A percentile compares a stretch with the other conserved stretches of the same genome.
Evolutionary conservation across 2,329 filamentous ascomycete genomes (phyloP).

Genomic region (Arthrinium puccinioides): DNA sequence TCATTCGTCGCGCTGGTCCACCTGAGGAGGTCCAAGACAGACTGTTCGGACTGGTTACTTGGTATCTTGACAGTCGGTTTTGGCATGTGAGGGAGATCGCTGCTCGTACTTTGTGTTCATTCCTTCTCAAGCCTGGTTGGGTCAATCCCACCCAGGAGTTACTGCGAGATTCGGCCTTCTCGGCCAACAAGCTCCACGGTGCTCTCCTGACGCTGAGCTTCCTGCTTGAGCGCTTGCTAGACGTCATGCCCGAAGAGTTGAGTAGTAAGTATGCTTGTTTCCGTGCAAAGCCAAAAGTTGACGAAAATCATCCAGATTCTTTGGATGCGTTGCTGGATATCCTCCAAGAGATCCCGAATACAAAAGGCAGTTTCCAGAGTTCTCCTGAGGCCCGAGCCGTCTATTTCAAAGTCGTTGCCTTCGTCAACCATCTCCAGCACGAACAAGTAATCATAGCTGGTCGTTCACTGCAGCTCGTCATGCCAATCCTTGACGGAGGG

Average conservation of each 20-base stretch:
- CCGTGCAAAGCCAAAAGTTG: too few species aligned
- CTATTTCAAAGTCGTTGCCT: conserved; percentile 23
- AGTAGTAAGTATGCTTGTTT: conserved; percentile 27
- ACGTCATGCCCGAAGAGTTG: conserved; percentile 36
- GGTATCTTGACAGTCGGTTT: conserved; percentile 59
- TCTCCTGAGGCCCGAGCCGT: conserved; percentile 22
- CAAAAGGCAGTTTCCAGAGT: conserved; percentile 9
- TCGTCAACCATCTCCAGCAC: conserved; percentile 9
- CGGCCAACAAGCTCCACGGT: conserved; percentile 52
- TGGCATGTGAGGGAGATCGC: conserved; percentile 82
- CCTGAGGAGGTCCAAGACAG: conserved; percentile 47
- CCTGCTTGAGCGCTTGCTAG: conserved; percentile 44
- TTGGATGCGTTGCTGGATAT: conserved; percentile 12
- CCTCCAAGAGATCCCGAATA: conserved; percentile 10
- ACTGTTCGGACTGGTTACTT: conserved; percentile 50
- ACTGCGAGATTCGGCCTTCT: conserved; percentile 22
- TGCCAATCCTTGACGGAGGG: too few species aligned
- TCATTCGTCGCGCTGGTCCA: conserved; percentile 64
- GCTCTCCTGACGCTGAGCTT: conserved; percentile 48
- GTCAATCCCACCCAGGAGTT: conserved; percentile 30
- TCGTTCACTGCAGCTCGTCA: too few species aligned
- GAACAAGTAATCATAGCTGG: too few species aligned
- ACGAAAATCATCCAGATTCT: too few species aligned
- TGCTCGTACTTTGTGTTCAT: conserved; percentile 62
- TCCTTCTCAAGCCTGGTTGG: conserved; percentile 47